phyloP scores from a whole-genome alignment of 208 protist species.

The Leishmania major region DNA sequence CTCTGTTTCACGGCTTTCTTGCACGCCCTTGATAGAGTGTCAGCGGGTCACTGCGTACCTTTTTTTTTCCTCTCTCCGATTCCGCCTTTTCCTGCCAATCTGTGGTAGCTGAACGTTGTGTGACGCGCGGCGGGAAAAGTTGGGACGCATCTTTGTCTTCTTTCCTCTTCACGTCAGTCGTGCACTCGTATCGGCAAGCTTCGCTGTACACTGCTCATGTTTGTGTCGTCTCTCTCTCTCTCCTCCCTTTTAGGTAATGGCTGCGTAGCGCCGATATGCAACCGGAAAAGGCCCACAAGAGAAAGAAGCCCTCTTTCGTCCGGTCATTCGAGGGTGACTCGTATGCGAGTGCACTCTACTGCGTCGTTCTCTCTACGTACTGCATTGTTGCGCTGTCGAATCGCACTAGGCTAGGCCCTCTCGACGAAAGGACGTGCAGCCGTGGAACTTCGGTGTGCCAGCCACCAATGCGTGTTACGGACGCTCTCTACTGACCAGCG shows the following conservation, averaged over 20 bases:
- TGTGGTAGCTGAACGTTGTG: not conserved
- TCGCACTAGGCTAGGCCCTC: not conserved
- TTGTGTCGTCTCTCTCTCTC: not conserved
- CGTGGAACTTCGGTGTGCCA: not conserved
- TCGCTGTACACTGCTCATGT: not conserved
- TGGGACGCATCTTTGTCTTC: not conserved
- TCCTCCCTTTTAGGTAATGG: not conserved
- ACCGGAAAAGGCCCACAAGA: not conserved
- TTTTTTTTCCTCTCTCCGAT: not conserved
- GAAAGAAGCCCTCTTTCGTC: not conserved
- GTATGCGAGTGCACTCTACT: constrained; percentile 2
- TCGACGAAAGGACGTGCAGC: not conserved
- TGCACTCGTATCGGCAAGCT: not conserved
- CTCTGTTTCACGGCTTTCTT: not conserved
- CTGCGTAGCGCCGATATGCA: not conserved
- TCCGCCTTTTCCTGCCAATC: not conserved
- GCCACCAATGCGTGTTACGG: not conserved
- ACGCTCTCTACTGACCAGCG: not conserved
- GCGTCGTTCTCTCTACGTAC: not conserved
- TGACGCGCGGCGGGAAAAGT: not conserved
- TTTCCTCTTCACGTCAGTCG: not conserved
- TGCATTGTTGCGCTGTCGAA: not conserved
- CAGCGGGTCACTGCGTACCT: not conserved
- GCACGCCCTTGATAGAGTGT: not conserved
- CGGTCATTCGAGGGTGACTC: not conserved